These are phyloP conservation scores for Nicotiana undulata DNA, from an alignment of 257 asterid genomes.

Conservation along the genomic window DNA sequence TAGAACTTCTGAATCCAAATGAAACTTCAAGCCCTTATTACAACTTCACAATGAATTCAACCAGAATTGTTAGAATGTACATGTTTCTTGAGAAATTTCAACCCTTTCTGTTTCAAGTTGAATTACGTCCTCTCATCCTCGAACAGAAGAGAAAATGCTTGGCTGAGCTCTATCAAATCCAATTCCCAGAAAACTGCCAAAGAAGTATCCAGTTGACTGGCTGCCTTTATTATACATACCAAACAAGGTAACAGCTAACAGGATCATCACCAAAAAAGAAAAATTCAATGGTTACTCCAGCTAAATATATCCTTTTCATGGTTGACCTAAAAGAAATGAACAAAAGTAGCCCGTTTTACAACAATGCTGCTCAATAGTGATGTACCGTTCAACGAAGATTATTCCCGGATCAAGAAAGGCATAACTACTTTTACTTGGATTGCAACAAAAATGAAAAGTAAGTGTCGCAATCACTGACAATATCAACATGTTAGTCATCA, in stretches of 20 bases:
- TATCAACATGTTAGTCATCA: not conserved
- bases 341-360: not conserved
- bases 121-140: not conserved
- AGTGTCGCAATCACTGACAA: not conserved
- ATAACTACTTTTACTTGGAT: not conserved
- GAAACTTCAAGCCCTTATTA: not conserved
- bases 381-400: not conserved
- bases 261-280: not conserved
- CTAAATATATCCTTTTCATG: not conserved
- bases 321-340: not conserved
- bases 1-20: not conserved
- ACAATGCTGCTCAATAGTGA: not conserved
- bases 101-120: not conserved
- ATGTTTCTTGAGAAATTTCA: not conserved
- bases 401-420: not conserved
- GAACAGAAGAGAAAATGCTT: not conserved
- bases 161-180: not conserved
- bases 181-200: not conserved
- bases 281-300: not conserved
- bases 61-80: not conserved
- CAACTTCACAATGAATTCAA: not conserved
- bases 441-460: not conserved
- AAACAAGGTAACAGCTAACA: not conserved
- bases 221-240: not conserved
- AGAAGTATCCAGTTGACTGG: not conserved